Percentiles rank a stretch among this genome's conserved stretches.
phyloP scores from a whole-genome alignment of 768 basidiomycete species.

The Trametes cubensis region DNA sequence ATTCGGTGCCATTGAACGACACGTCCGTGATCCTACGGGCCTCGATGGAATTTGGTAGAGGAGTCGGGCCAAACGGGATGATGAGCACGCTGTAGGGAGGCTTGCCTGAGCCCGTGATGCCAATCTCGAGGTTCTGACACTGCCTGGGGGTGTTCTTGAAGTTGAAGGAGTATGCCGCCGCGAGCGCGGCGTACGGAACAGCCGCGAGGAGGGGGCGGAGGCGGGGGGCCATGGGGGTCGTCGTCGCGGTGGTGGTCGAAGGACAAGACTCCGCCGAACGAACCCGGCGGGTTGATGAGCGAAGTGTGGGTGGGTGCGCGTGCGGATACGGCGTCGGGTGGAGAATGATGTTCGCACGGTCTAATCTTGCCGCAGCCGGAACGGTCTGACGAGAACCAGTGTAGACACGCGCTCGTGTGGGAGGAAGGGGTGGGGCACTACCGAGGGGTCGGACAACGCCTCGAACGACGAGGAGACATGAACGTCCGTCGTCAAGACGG shows the following conservation, averaged over 20 bases:
- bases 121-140: slow-evolving; percentile 64
- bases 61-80: slow-evolving; percentile 65
- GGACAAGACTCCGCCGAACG: slow-evolving; percentile 9
- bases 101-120: slow-evolving; percentile 59
- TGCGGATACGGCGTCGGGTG: slow-evolving; percentile 12
- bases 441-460: not conserved
- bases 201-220: slow-evolving; percentile 11
- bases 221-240: not conserved
- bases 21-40: slow-evolving; percentile 61
- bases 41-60: slow-evolving; percentile 64
- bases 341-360: slow-evolving; percentile 15
- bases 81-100: slow-evolving; percentile 72
- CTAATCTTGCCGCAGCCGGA: not conserved
- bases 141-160: slow-evolving; percentile 57
- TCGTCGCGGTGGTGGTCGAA: slow-evolving; percentile 5
- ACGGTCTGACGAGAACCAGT: not conserved
- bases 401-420: not conserved
- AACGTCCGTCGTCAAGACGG: slow-evolving; percentile 14
- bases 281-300: slow-evolving; percentile 6
- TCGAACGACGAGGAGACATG: slow-evolving; percentile 7
- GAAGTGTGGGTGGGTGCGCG: slow-evolving; percentile 3
- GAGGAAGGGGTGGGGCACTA: not conserved
- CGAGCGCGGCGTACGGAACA: slow-evolving; percentile 33
- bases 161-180: slow-evolving; percentile 45
- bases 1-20: slow-evolving; percentile 48